Evolutionary conservation across 805 yeast species (phyloP).

Genomic region (Teunomyces stri): DNA sequence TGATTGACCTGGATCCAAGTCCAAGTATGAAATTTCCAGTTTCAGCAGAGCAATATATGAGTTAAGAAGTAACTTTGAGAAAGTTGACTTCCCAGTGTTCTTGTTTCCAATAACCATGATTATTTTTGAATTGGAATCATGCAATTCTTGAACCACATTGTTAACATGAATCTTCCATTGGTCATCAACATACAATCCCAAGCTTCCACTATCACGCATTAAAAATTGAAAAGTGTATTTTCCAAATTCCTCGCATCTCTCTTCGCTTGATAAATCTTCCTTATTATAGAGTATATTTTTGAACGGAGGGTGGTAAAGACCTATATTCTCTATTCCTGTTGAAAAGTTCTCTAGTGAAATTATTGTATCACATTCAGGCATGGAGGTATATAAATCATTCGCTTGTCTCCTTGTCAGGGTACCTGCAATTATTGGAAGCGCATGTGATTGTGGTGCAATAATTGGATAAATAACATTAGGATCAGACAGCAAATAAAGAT

Average conservation of each 20-base stretch:
- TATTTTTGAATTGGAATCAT: constrained; percentile 11
- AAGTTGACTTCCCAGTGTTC: constrained; percentile 80
- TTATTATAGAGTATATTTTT: constrained; percentile 36
- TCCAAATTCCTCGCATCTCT: constrained; percentile 8
- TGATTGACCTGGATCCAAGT: constrained; percentile 88
- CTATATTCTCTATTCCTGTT: constrained; percentile 48
- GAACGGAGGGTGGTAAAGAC: constrained; percentile 42
- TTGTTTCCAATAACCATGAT: constrained; percentile 61
- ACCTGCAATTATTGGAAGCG: constrained; percentile 43
- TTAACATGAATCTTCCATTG: constrained; percentile 9
- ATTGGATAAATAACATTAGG: constrained; percentile 24
- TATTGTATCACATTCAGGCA: constrained; percentile 24
- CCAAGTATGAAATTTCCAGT: constrained; percentile 50
- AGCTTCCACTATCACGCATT: constrained; percentile 23
- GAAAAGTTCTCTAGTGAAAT: constrained; percentile 31
- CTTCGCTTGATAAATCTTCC: not conserved
- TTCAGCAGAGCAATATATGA: constrained; percentile 26
- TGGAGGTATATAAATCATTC: not conserved
- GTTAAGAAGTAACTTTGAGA: constrained; percentile 55
- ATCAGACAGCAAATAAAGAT: constrained; percentile 20
- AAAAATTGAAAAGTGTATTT: constrained; percentile 39
- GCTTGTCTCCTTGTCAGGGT: constrained; percentile 33
- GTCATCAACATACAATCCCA: constrained; percentile 16
- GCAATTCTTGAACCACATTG: constrained; percentile 6
- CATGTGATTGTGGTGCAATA: constrained; percentile 34